Evolutionary conservation across 2,329 filamentous ascomycete genomes (phyloP).

Genomic region (Xylariaceae sp.): DNA sequence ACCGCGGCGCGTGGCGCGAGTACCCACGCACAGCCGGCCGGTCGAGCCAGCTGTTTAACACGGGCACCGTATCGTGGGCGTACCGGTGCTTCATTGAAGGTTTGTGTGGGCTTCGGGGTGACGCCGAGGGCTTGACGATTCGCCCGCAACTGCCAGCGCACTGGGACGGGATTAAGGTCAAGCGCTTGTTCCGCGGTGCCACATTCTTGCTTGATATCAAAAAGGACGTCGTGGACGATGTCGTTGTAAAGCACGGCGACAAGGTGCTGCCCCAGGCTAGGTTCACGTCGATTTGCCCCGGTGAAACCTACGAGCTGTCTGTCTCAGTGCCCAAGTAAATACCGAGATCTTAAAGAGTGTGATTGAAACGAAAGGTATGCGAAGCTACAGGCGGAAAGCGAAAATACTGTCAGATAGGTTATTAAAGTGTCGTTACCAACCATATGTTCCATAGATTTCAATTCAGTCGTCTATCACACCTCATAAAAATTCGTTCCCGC

Average conservation of each 20-base stretch:
- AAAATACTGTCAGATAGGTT: too few species aligned
- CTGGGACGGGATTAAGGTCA: conserved; percentile 57
- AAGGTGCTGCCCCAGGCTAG: conserved; percentile 47
- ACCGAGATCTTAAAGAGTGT: neutral
- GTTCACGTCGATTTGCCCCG: conserved; percentile 51
- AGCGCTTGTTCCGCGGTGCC: conserved; percentile 57
- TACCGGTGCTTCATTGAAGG: conserved; percentile 63
- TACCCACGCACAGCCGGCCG: conserved; percentile 60
- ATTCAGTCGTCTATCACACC: too few species aligned
- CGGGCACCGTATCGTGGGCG: conserved; percentile 63
- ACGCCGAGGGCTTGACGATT: conserved; percentile 53
- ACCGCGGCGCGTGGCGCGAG: conserved; percentile 57
- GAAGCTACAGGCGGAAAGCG: neutral
- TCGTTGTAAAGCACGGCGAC: conserved; percentile 50
- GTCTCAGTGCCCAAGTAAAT: conserved; percentile 41
- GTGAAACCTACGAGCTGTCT: conserved; percentile 53
- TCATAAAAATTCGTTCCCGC: too few species aligned
- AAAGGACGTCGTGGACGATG: conserved; percentile 46
- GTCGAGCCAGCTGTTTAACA: conserved; percentile 65
- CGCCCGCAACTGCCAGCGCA: conserved; percentile 57
- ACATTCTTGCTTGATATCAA: conserved; percentile 55
- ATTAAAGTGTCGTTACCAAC: too few species aligned
- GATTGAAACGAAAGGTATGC: neutral
- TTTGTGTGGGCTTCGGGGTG: conserved; percentile 59
- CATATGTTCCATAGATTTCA: too few species aligned